Evolutionary conservation across 495 filamentous ascomycete species (phyloP).

Genomic region (Penicillium waksmanii): DNA sequence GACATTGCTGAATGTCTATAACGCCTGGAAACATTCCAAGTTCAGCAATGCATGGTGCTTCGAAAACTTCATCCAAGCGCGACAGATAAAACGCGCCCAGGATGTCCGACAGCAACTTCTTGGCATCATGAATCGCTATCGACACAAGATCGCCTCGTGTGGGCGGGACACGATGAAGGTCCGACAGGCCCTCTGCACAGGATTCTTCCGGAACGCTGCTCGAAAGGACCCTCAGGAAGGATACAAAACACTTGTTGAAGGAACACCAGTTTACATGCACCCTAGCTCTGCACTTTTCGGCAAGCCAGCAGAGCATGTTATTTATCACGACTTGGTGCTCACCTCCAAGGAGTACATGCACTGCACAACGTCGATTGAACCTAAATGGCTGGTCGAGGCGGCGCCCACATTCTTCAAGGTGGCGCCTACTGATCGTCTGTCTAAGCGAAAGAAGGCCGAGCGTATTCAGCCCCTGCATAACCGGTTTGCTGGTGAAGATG

Average conservation of each 20-base stretch:
- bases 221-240: slow-evolving; percentile 95
- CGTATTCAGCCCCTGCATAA: slow-evolving; percentile 94
- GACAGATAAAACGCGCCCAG: slow-evolving; percentile 82
- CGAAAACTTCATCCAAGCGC: slow-evolving; percentile 96
- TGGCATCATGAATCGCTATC: slow-evolving; percentile 89
- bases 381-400: slow-evolving; percentile 87
- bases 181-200: slow-evolving; percentile 87
- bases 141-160: slow-evolving; percentile 77
- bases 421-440: slow-evolving; percentile 83
- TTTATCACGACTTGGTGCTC: slow-evolving; percentile 86
- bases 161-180: slow-evolving; percentile 86
- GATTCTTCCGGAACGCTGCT: slow-evolving; percentile 94
- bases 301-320: slow-evolving; percentile 93
- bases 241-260: slow-evolving; percentile 95
- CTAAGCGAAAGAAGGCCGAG: slow-evolving; percentile 91
- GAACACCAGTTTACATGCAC: slow-evolving; percentile 93
- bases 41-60: slow-evolving; percentile 91
- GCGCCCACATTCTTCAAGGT: slow-evolving; percentile 99
- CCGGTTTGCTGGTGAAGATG: slow-evolving; percentile 85
- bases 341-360: slow-evolving; percentile 99
- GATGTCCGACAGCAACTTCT: slow-evolving; percentile 92
- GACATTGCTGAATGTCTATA: slow-evolving; percentile 95
- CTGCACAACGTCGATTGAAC: slow-evolving; percentile 85
- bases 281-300: slow-evolving; percentile 89
- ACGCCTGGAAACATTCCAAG: slow-evolving; percentile 83